A percentile compares a stretch with the other conserved stretches of the same genome.
phyloP scores from a whole-genome alignment of 805 yeast species.

The Ogataea philodendri region DNA sequence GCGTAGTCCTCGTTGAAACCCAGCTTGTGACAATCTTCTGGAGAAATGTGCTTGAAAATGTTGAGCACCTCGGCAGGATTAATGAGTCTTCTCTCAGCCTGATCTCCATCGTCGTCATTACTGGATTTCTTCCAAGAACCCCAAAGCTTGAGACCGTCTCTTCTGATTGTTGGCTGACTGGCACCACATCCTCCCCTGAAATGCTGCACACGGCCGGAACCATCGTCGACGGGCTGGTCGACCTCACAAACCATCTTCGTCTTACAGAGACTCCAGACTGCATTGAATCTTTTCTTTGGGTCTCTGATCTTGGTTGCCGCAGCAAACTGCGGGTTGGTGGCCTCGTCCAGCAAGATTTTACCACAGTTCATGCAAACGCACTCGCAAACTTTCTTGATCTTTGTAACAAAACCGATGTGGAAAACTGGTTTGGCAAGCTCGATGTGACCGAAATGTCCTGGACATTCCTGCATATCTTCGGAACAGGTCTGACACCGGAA shows the following conservation, averaged over 20 bases:
- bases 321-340: conserved; percentile 70
- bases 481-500: conserved; percentile 99
- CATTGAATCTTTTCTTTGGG: conserved; percentile 93
- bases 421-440: conserved; percentile 98
- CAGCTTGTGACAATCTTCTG: conserved; percentile 74
- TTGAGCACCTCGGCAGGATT: conserved; percentile 87
- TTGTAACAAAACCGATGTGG: conserved; percentile 92
- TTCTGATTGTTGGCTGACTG: conserved; percentile 90
- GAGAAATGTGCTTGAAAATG: conserved; percentile 86
- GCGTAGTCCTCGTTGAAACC: conserved; percentile 97
- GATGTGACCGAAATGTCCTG: conserved; percentile 99
- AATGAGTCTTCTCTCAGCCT: conserved; percentile 86
- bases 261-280: conserved; percentile 92
- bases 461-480: conserved; percentile 98
- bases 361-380: conserved; percentile 99
- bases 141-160: conserved; percentile 92
- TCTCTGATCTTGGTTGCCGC: conserved; percentile 87
- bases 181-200: conserved; percentile 97
- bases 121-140: conserved; percentile 96
- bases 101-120: conserved; percentile 76
- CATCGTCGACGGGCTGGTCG: conserved; percentile 67
- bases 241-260: conserved; percentile 95
- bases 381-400: conserved; percentile 92
- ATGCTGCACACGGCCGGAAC: conserved; percentile 36
- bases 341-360: conserved; percentile 82